A percentile compares a stretch with the other conserved stretches of the same genome.
Evolutionary conservation across 2,329 filamentous ascomycete genomes (phyloP).

Genomic region (Diplocarpon mali): DNA sequence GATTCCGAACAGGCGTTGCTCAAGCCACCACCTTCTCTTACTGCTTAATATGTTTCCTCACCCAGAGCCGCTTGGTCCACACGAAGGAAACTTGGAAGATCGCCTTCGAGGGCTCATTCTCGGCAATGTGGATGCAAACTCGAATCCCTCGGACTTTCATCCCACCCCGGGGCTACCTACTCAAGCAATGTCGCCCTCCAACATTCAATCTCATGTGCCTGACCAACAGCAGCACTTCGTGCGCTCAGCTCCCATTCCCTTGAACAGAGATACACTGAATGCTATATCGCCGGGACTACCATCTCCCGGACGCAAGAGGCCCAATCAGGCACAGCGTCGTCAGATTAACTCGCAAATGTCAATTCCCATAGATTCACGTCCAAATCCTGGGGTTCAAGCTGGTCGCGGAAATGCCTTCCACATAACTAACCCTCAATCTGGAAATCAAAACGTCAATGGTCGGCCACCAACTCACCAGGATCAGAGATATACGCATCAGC

Average conservation of each 20-base stretch:
- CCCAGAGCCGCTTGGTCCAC: slow-evolving; percentile 4
- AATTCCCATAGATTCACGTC: slow-evolving; percentile 38
- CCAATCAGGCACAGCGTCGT: slow-evolving; percentile 52
- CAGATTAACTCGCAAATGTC: slow-evolving; percentile 50
- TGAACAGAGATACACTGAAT: not conserved
- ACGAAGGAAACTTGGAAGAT: slow-evolving; percentile 36
- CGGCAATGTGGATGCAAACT: slow-evolving; percentile 31
- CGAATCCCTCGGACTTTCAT: slow-evolving; percentile 11
- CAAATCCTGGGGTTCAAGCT: slow-evolving; percentile 29
- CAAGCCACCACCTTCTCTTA: not conserved
- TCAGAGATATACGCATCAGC: slow-evolving; percentile 13
- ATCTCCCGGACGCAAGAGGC: slow-evolving; percentile 32
- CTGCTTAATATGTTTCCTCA: slow-evolving; percentile 15
- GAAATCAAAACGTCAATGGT: not conserved
- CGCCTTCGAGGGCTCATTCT: slow-evolving; percentile 50
- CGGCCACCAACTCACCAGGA: slow-evolving; percentile 5
- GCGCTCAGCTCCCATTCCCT: not conserved
- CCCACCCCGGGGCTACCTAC: slow-evolving; percentile 2
- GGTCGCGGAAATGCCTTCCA: slow-evolving; percentile 11
- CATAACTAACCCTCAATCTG: slow-evolving; percentile 1
- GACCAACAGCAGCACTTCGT: not conserved
- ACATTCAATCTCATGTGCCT: slow-evolving; percentile 5
- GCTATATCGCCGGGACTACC: not conserved
- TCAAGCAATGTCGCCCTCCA: slow-evolving; percentile 15
- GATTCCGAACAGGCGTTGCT: not conserved